phyloP scores from a whole-genome alignment of 768 basidiomycete genomes.

The Clavulina sp. region DNA sequence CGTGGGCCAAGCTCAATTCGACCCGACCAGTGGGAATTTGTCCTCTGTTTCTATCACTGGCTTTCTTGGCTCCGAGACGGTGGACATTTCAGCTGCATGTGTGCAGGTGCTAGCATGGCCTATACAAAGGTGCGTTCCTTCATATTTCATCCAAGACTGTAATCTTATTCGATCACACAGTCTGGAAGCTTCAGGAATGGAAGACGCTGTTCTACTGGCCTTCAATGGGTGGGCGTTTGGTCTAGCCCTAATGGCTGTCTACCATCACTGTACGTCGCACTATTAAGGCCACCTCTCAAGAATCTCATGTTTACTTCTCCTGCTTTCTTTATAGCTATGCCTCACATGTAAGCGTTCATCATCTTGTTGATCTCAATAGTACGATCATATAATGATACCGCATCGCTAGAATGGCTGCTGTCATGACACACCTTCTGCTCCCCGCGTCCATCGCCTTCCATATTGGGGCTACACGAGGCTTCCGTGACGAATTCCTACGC shows the following conservation, averaged over 20 bases:
- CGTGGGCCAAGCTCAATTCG: too few relatives aligned
- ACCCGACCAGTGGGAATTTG: too few relatives aligned
- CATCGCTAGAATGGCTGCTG: conserved; percentile 46
- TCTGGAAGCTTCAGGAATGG: conserved; percentile 52
- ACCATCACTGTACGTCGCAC: conserved; percentile 3
- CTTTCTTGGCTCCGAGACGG: too few relatives aligned
- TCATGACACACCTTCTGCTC: conserved; percentile 54
- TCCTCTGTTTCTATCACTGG: too few relatives aligned
- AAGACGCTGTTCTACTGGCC: conserved; percentile 58
- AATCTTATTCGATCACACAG: conserved; percentile 20
- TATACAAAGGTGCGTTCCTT: conserved; percentile 35
- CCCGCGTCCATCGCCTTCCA: conserved; percentile 61
- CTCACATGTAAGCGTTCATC: conserved; percentile 33
- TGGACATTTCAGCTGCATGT: too few relatives aligned
- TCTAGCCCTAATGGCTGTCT: conserved; percentile 49
- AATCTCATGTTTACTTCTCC: conserved; percentile 7
- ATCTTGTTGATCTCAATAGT: conserved; percentile 1
- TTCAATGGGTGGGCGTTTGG: conserved; percentile 72
- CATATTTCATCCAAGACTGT: not conserved
- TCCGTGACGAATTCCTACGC: conserved; percentile 36
- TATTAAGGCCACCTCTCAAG: not conserved
- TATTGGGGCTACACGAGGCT: conserved; percentile 38
- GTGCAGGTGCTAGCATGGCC: conserved; percentile 54
- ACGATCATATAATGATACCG: conserved; percentile 13
- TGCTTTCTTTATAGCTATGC: conserved; percentile 64